Conservation (phyloP, 495 filamentous ascomycete genomes). For the Penicillium pulvis region DNA sequence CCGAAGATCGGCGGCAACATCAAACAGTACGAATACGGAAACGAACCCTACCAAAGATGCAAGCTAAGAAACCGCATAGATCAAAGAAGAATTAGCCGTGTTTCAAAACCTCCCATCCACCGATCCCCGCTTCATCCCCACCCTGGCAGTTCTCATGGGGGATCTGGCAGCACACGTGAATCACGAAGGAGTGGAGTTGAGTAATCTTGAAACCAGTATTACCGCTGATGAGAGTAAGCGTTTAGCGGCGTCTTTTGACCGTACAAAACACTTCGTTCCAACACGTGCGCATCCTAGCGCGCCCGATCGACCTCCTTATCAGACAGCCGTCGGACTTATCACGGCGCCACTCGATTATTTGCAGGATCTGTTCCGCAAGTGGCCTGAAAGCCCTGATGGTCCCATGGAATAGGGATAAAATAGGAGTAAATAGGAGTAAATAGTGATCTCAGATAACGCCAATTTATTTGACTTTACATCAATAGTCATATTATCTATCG, state of each 20-base stretch:
- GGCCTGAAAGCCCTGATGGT: slow-evolving; percentile 22
- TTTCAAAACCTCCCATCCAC: slow-evolving; percentile 57
- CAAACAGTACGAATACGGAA: slow-evolving; percentile 39
- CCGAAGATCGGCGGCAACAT: slow-evolving; percentile 59
- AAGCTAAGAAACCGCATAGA: slow-evolving; percentile 47
- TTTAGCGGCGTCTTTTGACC: slow-evolving; percentile 54
- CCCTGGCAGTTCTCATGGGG: slow-evolving; percentile 54
- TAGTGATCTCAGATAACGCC: background rate
- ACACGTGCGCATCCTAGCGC: slow-evolving; percentile 55
- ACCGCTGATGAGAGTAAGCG: slow-evolving; percentile 36
- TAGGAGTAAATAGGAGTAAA: too few relatives aligned
- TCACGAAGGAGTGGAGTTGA: slow-evolving; percentile 59
- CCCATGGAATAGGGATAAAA: background rate
- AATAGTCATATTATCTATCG: too few relatives aligned
- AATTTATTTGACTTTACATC: too few relatives aligned
- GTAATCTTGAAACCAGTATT: slow-evolving; percentile 51
- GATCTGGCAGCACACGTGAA: slow-evolving; percentile 56
- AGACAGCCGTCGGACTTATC: slow-evolving; percentile 30
- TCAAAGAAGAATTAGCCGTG: slow-evolving; percentile 60
- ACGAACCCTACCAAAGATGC: background rate
- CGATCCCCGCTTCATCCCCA: slow-evolving; percentile 52
- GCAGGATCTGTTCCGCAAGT: slow-evolving; percentile 35
- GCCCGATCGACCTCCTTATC: slow-evolving; percentile 30
- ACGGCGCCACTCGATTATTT: slow-evolving; percentile 38
- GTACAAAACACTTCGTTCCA: slow-evolving; percentile 64